Evolutionary conservation across 441 rosid species (phyloP).

Genomic region (Eruca vesicaria): DNA sequence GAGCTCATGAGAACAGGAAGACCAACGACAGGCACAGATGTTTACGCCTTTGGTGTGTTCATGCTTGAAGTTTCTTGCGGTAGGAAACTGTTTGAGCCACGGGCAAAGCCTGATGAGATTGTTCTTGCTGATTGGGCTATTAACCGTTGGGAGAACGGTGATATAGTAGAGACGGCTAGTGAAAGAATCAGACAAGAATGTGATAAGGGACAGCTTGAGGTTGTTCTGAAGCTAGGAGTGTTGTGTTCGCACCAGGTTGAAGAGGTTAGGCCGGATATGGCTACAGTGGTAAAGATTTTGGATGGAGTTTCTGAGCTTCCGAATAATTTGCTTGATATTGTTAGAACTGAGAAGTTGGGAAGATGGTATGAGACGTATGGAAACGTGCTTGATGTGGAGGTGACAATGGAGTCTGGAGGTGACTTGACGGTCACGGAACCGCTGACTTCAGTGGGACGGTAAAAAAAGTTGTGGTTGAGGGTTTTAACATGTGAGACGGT

Average conservation of each 20-base stretch:
- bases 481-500: background rate
- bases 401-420: background rate
- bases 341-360: background rate
- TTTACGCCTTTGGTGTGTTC: constrained; percentile 27
- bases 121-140: constrained; percentile 25
- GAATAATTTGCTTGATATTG: constrained; percentile 9
- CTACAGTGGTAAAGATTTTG: constrained; percentile 14
- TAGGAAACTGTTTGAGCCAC: constrained; percentile 24
- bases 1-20: constrained; percentile 30
- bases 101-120: background rate
- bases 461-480: background rate
- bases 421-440: constrained; percentile 18
- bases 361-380: constrained; percentile 15
- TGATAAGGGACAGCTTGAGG: constrained; percentile 13
- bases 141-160: constrained; percentile 25
- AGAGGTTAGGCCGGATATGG: constrained; percentile 29
- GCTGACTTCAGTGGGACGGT: constrained; percentile 7
- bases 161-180: constrained; percentile 7
- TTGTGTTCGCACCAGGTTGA: constrained; percentile 25
- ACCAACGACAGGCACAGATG: constrained; percentile 31
- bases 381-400: background rate
- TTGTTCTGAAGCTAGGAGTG: constrained; percentile 35
- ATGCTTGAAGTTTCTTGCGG: constrained; percentile 37
- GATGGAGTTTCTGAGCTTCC: constrained; percentile 16
- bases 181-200: background rate